phyloP scores from a whole-genome alignment of 257 asterid genomes.

The Nicotiana tomentosiformis region DNA sequence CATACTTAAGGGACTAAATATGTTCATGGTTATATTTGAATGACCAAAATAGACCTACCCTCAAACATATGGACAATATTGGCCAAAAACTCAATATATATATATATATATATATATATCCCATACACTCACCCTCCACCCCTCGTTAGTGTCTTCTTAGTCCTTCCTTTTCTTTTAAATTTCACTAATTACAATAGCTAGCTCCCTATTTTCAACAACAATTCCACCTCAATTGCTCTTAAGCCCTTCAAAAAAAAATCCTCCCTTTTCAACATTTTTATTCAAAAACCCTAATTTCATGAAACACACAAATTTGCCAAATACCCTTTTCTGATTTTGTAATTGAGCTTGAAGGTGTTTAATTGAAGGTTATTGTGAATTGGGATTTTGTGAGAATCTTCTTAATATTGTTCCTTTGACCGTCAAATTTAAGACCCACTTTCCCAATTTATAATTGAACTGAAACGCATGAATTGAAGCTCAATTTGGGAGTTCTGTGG shows the following conservation, averaged over 20 bases:
- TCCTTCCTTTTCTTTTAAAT: background rate
- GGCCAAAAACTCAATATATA: too few species aligned
- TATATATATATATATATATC: background rate
- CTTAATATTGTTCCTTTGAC: background rate
- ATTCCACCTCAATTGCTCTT: background rate
- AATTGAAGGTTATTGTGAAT: background rate
- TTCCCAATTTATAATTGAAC: background rate
- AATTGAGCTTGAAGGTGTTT: background rate
- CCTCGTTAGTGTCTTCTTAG: background rate
- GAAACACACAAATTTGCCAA: background rate
- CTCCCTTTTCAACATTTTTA: background rate
- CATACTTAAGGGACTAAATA: too few species aligned
- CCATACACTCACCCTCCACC: background rate
- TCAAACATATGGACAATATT: too few species aligned
- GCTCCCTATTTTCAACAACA: background rate
- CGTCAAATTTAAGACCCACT: background rate
- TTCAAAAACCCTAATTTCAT: background rate
- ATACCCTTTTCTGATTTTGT: background rate
- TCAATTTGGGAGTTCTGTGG: background rate
- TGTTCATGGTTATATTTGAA: too few species aligned
- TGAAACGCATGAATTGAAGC: background rate
- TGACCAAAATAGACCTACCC: too few species aligned
- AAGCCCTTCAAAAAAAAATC: background rate
- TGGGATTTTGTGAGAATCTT: background rate
- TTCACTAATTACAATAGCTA: background rate